Conservation (phyloP, 306 rosid genomes). For the Heteromeles arbutifolia region DNA sequence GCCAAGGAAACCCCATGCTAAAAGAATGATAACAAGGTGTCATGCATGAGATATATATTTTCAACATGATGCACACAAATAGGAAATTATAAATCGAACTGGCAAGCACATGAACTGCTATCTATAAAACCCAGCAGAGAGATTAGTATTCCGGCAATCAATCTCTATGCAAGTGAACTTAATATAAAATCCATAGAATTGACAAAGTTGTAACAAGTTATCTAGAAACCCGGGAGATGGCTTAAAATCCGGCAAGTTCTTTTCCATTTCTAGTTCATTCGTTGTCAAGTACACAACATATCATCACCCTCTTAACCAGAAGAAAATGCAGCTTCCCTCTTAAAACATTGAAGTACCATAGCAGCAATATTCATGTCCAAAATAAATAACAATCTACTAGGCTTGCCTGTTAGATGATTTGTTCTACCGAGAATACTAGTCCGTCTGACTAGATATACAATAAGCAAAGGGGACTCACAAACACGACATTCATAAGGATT, state of each 20-base stretch:
- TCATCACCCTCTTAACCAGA: conserved; percentile 15
- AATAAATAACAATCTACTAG: conserved; percentile 15
- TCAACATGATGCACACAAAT: not conserved
- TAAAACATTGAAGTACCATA: conserved; percentile 12
- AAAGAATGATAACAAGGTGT: not conserved
- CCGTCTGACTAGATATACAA: conserved; percentile 16
- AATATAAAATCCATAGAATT: not conserved
- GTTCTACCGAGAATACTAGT: conserved; percentile 17
- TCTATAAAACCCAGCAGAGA: not conserved
- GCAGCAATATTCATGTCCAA: conserved; percentile 12
- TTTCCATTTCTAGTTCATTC: not conserved
- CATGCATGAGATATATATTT: not conserved
- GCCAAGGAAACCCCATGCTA: not conserved
- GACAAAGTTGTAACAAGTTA: not conserved
- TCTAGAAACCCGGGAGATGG: not conserved
- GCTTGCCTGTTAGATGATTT: conserved; percentile 26
- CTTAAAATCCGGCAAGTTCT: not conserved
- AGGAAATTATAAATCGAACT: not conserved
- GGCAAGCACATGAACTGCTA: not conserved
- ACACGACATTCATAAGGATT: conserved; percentile 27
- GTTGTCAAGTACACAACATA: conserved; percentile 4
- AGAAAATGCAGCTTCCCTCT: conserved; percentile 9
- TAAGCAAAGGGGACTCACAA: conserved; percentile 24
- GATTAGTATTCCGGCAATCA: not conserved
- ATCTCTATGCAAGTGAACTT: not conserved